Evolutionary conservation across 345 rosid species (phyloP).

Genomic region (Litchi chinensis): DNA sequence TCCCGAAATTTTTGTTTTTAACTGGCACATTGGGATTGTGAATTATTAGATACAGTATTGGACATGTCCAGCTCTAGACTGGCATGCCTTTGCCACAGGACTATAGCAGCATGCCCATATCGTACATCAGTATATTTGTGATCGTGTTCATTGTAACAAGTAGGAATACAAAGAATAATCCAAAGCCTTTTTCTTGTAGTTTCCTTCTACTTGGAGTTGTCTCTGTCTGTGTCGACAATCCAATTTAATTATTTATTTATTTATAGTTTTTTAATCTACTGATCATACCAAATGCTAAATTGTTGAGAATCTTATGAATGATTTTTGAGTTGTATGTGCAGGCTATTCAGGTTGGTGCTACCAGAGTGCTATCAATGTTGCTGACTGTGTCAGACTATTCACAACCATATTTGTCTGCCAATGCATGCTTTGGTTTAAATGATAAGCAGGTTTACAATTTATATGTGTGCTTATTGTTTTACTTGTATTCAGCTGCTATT

Average conservation of each 20-base stretch:
- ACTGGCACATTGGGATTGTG: background rate
- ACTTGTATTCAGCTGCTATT: constrained; percentile 9
- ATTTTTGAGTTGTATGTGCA: constrained; percentile 36
- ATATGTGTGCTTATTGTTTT: constrained; percentile 23
- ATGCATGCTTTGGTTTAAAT: constrained; percentile 66
- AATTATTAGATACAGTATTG: background rate
- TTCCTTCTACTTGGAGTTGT: background rate
- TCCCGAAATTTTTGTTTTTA: background rate
- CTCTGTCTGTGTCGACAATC: background rate
- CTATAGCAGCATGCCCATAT: background rate
- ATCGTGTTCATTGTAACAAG: background rate
- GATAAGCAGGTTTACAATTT: constrained; percentile 68
- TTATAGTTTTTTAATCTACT: background rate
- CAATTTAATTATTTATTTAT: background rate
- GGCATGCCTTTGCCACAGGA: background rate
- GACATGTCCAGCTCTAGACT: background rate
- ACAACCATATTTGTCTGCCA: constrained; percentile 51
- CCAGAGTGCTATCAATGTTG: constrained; percentile 59
- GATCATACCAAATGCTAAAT: background rate
- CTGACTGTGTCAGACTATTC: constrained; percentile 53
- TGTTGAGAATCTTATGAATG: background rate
- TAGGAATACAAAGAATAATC: background rate
- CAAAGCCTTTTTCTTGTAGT: background rate
- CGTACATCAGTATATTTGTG: background rate
- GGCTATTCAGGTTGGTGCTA: constrained; percentile 74